Evolutionary conservation across 2,329 filamentous ascomycete species (phyloP), one percentile per base, ranked within the genome.

Genomic region (Sclerotinia subarctica): DNA sequence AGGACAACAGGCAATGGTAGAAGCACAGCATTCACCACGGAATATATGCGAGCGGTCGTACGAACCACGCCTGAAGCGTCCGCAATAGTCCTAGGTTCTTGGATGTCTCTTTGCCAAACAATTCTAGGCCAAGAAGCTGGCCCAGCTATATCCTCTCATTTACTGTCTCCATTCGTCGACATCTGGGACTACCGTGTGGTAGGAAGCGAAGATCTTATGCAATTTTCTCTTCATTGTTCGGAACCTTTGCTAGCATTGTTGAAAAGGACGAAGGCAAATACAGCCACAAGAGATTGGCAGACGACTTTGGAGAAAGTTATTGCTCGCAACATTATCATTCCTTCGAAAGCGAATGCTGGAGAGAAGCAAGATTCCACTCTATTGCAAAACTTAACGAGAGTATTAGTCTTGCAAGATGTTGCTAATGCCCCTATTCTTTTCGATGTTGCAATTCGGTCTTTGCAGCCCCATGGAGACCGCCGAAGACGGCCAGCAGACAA

Each of bases 401-500:
- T 71, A 17, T 64, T 72, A 47, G 70, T 77, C 51, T 57, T 74
- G 26, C 64, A 73, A 49, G 72, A 75, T 66, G 62, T 79, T 35
- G 75, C 77, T 7, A 77, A 82, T 79, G 66, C 77, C 76, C 79
- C 82, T 0, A 74, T 80, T 11, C 74, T 84, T 7, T 81, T 83
- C 63, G 79, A 82, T 64, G 78, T 82, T 68, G 80, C 82, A 4
- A 79, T 81, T 32, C 78, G 80, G 47, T 80, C 80, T 47, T 77
- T 83, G 21, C 80, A 75, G n/a, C 64, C 80, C 24, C 77, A 80
- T 67, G 77, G 80, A 67, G 78, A 79, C 15, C 81, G 81, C 57
- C 81, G 82, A 60, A 76, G 79, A 49, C 79, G 81, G 71, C 78
- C 78, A 10, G 74, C 79, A 32, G 83, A 85, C 73, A 80, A 80